A percentile compares a stretch with the other conserved stretches of the same genome.
phyloP scores from a whole-genome alignment of 345 rosid species.

The Lumnitzera racemosa region DNA sequence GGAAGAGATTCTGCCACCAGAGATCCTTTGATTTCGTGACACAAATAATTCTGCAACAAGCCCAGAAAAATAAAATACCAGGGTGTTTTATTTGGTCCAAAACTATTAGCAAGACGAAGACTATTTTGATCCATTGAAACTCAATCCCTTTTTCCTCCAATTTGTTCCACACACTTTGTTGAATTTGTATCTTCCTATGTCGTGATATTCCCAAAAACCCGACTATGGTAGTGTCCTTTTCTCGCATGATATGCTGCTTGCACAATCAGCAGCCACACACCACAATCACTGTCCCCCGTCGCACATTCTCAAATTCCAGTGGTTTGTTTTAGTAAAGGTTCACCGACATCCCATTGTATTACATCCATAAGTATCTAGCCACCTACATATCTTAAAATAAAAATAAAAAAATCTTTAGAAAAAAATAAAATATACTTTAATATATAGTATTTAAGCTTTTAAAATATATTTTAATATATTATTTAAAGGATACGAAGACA shows the following conservation, averaged over 20 bases:
- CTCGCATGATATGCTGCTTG: constrained; percentile 17
- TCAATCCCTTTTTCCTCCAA: constrained; percentile 45
- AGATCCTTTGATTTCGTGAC: constrained; percentile 14
- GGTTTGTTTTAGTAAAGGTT: too few species aligned
- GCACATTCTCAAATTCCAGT: background rate
- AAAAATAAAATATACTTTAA: too few species aligned
- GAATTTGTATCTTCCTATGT: background rate
- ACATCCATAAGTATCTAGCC: too few species aligned
- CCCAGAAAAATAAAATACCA: too few species aligned
- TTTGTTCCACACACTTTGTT: constrained; percentile 46
- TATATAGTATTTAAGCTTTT: too few species aligned
- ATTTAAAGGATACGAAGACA: too few species aligned
- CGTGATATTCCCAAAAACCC: constrained; percentile 8
- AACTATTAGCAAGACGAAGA: background rate
- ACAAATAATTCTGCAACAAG: too few species aligned
- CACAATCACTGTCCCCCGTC: constrained; percentile 11
- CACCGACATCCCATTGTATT: too few species aligned
- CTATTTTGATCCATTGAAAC: constrained; percentile 57
- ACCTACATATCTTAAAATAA: too few species aligned
- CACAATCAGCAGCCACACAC: constrained; percentile 29
- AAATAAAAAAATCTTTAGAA: too few species aligned
- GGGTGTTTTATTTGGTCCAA: too few species aligned
- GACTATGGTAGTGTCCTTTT: constrained; percentile 23
- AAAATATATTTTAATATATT: too few species aligned
- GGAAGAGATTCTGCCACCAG: constrained; percentile 56